A percentile compares a stretch with the other conserved stretches of the same genome.
Conservation (phyloP, 352 stramenopile genomes). For the Pythium oligandrum region DNA sequence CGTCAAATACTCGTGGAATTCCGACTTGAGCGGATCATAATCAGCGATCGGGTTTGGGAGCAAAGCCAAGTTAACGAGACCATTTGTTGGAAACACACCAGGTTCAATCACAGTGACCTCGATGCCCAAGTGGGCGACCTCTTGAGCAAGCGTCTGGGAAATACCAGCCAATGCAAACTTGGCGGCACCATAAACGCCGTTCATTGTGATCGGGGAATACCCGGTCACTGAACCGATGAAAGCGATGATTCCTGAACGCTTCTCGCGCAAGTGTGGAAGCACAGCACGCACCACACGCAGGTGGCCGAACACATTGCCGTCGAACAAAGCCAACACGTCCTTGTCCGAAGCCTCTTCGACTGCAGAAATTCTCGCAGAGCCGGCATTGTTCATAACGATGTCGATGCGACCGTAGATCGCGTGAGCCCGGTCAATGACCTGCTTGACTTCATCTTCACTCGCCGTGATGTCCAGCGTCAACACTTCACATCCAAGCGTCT, state of each 20-base stretch:
- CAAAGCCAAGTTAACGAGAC: neutral
- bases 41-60: neutral
- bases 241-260: conserved; percentile 28
- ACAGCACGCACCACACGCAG: conserved; percentile 26
- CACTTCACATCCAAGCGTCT: conserved; percentile 1
- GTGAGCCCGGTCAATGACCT: neutral
- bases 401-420: conserved; percentile 7
- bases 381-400: neutral
- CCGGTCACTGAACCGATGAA: conserved; percentile 37
- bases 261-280: conserved; percentile 34
- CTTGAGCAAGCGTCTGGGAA: conserved; percentile 22
- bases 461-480: conserved; percentile 1
- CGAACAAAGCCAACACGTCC: conserved; percentile 31
- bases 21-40: neutral
- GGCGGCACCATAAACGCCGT: conserved; percentile 30
- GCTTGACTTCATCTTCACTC: neutral
- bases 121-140: conserved; percentile 31
- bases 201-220: conserved; percentile 20
- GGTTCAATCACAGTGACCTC: conserved; percentile 6
- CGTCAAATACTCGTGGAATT: neutral
- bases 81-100: conserved; percentile 4
- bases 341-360: conserved; percentile 19
- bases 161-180: conserved; percentile 39
- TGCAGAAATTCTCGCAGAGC: conserved; percentile 13
- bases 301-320: conserved; percentile 45